Base-by-base conservation (phyloP, 306 rosid species). In the Neltuma alba region DNA sequence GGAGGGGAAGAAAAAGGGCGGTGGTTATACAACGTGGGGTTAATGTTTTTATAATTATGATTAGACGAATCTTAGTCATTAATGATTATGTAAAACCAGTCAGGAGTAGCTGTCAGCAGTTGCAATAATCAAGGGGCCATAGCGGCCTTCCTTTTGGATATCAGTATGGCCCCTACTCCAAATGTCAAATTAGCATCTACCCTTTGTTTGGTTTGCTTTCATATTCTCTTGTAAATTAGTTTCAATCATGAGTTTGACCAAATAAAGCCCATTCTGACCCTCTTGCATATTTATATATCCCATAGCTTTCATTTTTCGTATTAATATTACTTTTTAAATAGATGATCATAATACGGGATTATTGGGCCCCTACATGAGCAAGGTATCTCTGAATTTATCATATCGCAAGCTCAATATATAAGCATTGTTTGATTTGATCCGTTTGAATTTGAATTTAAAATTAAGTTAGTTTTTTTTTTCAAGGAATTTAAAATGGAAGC, bases 101-200 rank as follows among this genome's bases (percentile, higher is more conserved):
- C 87, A 84, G 38, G 76, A 82, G 91, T 84, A 81, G 87, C 81
- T 85, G 90, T 64, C 91, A 7, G 79, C 83, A 80, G 87, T 84
- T 63, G 23, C 42, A 44, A 78, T 15, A 44, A 78, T 15, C 11
- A 84, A 25, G 64, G 64, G 88, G 83, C 88, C 90, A 74, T 70
- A 10, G 23, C 78, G 72, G 58, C 83, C 67, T 76, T 68, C 52
- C 85, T 77, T 83, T 82, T 50, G 41, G 76, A 82, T 79, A 73
- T 80, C 84, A 81, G 28, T 60, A 36, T 62, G 89, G 90, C 42
- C 91, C 96, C 88, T n/a, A 79, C 85, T 20, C 30, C 31, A 65
- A 36, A 20, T 23, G 57, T 74, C 47, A 72, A 80, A 70, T 77
- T 52, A 85, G 77, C 82, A 75, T 77, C 87, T 80, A 78, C 54